Evolutionary conservation across 768 basidiomycete genomes (phyloP).

Genomic region (Lactarius indigo): DNA sequence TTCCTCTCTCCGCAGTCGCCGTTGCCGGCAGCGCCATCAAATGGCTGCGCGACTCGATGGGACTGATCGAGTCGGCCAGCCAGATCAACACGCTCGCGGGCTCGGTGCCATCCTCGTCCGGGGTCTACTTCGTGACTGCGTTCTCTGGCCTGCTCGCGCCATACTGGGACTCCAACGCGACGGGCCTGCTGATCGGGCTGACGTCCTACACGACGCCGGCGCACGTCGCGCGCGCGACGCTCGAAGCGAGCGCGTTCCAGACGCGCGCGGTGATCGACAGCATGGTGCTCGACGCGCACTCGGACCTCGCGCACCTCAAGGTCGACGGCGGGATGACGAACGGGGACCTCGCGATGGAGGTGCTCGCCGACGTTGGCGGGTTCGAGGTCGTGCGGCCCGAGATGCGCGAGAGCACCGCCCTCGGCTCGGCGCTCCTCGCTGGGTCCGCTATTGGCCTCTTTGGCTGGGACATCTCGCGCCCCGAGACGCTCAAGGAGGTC

Average conservation of each 20-base stretch:
- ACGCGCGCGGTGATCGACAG: slow-evolving; percentile 93
- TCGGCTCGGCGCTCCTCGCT: slow-evolving; percentile 92
- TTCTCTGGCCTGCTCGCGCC: slow-evolving; percentile 96
- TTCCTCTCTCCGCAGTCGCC: slow-evolving; percentile 50
- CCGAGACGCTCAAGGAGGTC: slow-evolving; percentile 79
- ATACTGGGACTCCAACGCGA: slow-evolving; percentile 94
- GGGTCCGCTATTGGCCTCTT: slow-evolving; percentile 83
- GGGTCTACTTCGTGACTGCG: slow-evolving; percentile 94
- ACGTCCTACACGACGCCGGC: slow-evolving; percentile 87
- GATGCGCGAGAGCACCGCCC: slow-evolving; percentile 96
- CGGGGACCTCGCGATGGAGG: slow-evolving; percentile 81
- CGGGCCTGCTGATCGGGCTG: slow-evolving; percentile 79
- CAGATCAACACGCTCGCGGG: slow-evolving; percentile 86
- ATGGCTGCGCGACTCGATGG: slow-evolving; percentile 93
- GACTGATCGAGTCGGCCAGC: slow-evolving; percentile 69
- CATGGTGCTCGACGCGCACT: slow-evolving; percentile 87
- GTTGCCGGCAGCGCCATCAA: slow-evolving; percentile 96
- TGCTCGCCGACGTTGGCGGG: slow-evolving; percentile 87
- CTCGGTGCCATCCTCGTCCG: slow-evolving; percentile 74
- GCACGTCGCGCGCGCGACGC: slow-evolving; percentile 91
- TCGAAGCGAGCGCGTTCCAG: slow-evolving; percentile 96
- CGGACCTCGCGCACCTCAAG: slow-evolving; percentile 77
- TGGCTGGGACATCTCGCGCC: slow-evolving; percentile 86
- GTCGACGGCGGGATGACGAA: slow-evolving; percentile 99
- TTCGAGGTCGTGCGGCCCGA: slow-evolving; percentile 89